Evolutionary conservation across 2,329 filamentous ascomycete species (phyloP), one percentile per base, ranked within the genome.

Genomic region (Aspergillus chevalieri): DNA sequence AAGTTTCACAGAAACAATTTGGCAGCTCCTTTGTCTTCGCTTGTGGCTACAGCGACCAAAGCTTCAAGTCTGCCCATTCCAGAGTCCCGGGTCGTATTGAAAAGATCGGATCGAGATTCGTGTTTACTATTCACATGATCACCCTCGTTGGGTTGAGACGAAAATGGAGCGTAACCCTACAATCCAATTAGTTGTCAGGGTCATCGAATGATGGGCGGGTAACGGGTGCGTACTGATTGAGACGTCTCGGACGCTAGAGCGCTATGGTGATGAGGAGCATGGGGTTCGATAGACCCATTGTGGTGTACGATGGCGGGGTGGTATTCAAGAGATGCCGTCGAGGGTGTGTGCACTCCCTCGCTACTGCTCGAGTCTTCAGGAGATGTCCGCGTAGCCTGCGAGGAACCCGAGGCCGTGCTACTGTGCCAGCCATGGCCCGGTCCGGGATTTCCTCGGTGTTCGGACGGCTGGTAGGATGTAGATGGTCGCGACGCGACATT

Each of bases 321-420:
- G 48, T 75, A 74, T 48, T 76, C 74, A 24, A 72, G 63, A n/a
- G 70, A 68, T 10, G 73, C 68, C 22, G 70, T 74, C 6, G 72
- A 74, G 4, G 74, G 74, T 21, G 74, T 76, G 6, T 72, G 68
- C 2, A 76, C 71, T 14, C 72, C 72, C 51, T 76, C 74, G 48
- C 72, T 75, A 57, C 72, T 76, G 54, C 72, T 75, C 1, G 73
- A 74, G 57, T 74, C 74, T 56, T 75, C 73, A 1, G 74, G 73
- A n/a, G 73, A 74, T 14, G 66, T 71, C 36, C 71, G 68, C 15
- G 64, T 59, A 17, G 64, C 57, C 34, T 64, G 64, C 30, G 64
- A 64, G 19, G 63, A 64, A n/a, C 60, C 52, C 30, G 61, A 57
- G 6, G 60, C 61, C 15, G 58, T 50, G 39, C 56, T 63, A 24